These are phyloP conservation scores for Apophysomyces sp. DNA, from an alignment of 371 early-diverging fungal genomes.

Conservation along the genomic window DNA sequence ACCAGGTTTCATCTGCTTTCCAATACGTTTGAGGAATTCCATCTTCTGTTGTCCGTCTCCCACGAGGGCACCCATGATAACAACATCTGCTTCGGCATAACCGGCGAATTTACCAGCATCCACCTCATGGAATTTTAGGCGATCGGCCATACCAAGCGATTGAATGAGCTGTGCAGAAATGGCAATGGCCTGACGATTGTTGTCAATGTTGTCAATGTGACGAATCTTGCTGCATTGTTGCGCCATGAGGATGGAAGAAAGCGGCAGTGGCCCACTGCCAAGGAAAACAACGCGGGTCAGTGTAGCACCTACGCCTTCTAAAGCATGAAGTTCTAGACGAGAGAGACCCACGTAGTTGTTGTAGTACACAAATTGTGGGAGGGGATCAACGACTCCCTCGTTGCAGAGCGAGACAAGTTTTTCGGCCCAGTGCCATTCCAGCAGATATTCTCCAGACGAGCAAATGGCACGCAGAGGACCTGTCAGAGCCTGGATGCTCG, in stretches of 20 bases:
- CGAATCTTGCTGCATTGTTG: slow-evolving; percentile 4
- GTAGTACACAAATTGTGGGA: slow-evolving; percentile 33
- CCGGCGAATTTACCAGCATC: slow-evolving; percentile 17
- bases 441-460: slow-evolving; percentile 26
- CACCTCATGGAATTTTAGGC: slow-evolving; percentile 9
- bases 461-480: slow-evolving; percentile 21
- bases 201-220: slow-evolving; percentile 28
- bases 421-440: slow-evolving; percentile 27
- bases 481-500: slow-evolving; percentile 5
- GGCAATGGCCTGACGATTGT: slow-evolving; percentile 18
- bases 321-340: slow-evolving; percentile 29
- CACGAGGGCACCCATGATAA: slow-evolving; percentile 38
- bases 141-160: slow-evolving; percentile 12
- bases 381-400: not conserved
- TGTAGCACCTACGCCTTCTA: slow-evolving; percentile 25
- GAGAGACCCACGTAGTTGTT: slow-evolving; percentile 39
- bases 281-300: slow-evolving; percentile 28
- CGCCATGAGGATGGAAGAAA: slow-evolving; percentile 38
- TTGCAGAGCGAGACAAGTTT: not conserved
- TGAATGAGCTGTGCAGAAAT: slow-evolving; percentile 12
- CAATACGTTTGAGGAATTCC: slow-evolving; percentile 15
- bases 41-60: slow-evolving; percentile 24
- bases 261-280: slow-evolving; percentile 47
- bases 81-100: slow-evolving; percentile 26
- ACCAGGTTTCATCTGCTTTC: slow-evolving; percentile 23